phyloP scores from a whole-genome alignment of 352 stramenopile species.

The Phytophthora tubulina region DNA sequence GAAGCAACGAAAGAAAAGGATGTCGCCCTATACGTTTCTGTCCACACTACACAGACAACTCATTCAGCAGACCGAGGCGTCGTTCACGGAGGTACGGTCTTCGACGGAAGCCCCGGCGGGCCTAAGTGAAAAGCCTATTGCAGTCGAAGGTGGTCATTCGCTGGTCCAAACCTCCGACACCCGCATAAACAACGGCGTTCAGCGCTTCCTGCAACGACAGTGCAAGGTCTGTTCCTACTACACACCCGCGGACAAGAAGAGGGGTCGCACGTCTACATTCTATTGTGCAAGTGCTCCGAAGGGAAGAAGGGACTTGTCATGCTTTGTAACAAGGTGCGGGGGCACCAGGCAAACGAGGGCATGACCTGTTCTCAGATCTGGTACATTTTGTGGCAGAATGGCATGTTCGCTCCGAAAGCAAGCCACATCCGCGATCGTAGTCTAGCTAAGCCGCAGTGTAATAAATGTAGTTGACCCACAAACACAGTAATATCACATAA shows the following conservation, averaged over 20 bases:
- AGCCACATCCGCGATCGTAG: slow-evolving; percentile 10
- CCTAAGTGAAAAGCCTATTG: background rate
- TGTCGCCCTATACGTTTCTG: slow-evolving; percentile 6
- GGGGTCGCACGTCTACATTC: slow-evolving; percentile 15
- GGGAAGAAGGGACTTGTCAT: background rate
- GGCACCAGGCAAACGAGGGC: slow-evolving; percentile 15
- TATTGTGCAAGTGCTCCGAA: slow-evolving; percentile 21
- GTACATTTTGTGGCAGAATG: slow-evolving; percentile 34
- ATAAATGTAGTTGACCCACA: background rate
- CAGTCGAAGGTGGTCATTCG: background rate
- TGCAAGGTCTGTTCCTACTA: slow-evolving; percentile 26
- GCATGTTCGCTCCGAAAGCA: slow-evolving; percentile 5
- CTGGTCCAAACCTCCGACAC: background rate
- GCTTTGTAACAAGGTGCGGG: slow-evolving; percentile 21
- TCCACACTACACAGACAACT: slow-evolving; percentile 9
- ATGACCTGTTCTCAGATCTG: slow-evolving; percentile 33
- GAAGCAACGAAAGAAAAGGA: slow-evolving; percentile 7
- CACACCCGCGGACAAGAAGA: slow-evolving; percentile 14
- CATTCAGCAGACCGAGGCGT: background rate
- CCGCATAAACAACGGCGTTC: slow-evolving; percentile 2
- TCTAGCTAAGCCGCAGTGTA: slow-evolving; percentile 3
- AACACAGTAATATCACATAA: background rate
- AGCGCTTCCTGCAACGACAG: slow-evolving; percentile 1
- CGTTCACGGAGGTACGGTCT: background rate
- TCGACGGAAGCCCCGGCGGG: background rate